A percentile compares a stretch with the other conserved stretches of the same genome.
These are phyloP conservation scores for Nigrospora sphaerica DNA, from an alignment of 2,329 filamentous ascomycete species.

Conservation along the genomic window DNA sequence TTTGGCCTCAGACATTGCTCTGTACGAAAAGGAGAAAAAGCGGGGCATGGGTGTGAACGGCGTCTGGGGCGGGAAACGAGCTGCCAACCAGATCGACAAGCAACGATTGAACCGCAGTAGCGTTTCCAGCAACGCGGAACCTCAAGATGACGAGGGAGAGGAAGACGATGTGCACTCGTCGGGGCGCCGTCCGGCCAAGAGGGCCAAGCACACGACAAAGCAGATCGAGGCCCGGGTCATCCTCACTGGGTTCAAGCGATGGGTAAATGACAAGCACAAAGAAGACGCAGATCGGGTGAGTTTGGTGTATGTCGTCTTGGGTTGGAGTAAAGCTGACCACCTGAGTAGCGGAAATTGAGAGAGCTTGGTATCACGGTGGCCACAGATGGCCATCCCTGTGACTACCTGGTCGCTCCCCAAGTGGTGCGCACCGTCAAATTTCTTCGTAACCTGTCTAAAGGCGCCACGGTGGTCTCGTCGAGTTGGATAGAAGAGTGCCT, in stretches of 20 bases:
- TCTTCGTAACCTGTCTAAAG: slow-evolving; percentile 75
- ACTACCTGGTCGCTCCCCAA: slow-evolving; percentile 80
- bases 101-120: slow-evolving; percentile 26
- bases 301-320: slow-evolving; percentile 5
- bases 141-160: slow-evolving; percentile 15
- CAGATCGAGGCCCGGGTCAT: slow-evolving; percentile 69
- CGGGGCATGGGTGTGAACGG: slow-evolving; percentile 46
- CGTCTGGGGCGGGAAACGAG: slow-evolving; percentile 57
- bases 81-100: slow-evolving; percentile 51
- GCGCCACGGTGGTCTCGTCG: slow-evolving; percentile 69
- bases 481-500: slow-evolving; percentile 75
- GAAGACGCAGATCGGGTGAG: slow-evolving; percentile 78
- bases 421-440: slow-evolving; percentile 93
- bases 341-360: slow-evolving; percentile 65
- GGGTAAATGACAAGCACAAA: slow-evolving; percentile 65
- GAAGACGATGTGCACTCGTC: slow-evolving; percentile 31
- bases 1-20: slow-evolving; percentile 74
- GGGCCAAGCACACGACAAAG: slow-evolving; percentile 53
- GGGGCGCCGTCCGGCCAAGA: slow-evolving; percentile 52
- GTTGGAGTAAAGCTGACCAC: slow-evolving; percentile 6
- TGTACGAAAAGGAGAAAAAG: slow-evolving; percentile 93
- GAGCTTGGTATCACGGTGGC: slow-evolving; percentile 77
- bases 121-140: slow-evolving; percentile 28
- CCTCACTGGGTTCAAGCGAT: slow-evolving; percentile 77
- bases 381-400: slow-evolving; percentile 67